A percentile compares a stretch with the other conserved stretches of the same genome.
Conservation (phyloP, 192 early-diverging fungal species). For the Nowakowskiella sp. region DNA sequence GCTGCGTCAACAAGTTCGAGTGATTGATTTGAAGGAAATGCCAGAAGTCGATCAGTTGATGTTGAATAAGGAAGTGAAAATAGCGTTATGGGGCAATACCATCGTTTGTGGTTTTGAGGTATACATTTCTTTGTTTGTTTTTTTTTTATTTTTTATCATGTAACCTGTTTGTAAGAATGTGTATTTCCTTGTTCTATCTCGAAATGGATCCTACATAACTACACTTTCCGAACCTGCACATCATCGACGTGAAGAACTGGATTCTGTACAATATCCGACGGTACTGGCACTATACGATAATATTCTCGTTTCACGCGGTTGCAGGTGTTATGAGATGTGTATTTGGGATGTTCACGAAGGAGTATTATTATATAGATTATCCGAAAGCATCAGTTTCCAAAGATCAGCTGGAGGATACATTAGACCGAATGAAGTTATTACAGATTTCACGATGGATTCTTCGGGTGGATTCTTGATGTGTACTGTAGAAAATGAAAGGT, state of each 20-base stretch:
- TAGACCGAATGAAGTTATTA: conserved; percentile 22
- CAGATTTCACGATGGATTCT: conserved; percentile 25
- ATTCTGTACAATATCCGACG: conserved; percentile 22
- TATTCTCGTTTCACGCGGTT: conserved; percentile 22
- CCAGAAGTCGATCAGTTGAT: conserved; percentile 13
- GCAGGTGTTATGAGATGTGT: conserved; percentile 26
- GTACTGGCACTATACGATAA: conserved; percentile 23
- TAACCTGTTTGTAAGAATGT: conserved; percentile 15
- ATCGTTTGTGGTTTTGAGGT: conserved; percentile 36
- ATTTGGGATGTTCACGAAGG: conserved; percentile 20
- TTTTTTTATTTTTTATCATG: conserved; percentile 1
- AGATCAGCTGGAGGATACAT: conserved; percentile 3
- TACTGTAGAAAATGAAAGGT: conserved; percentile 21
- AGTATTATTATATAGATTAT: conserved; percentile 21
- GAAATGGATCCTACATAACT: neutral
- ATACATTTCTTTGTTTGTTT: neutral
- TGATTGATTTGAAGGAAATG: conserved; percentile 16
- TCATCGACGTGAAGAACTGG: conserved; percentile 18
- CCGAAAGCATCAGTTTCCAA: conserved; percentile 14
- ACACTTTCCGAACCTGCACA: conserved; percentile 11
- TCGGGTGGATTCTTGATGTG: conserved; percentile 17
- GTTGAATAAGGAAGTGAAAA: conserved; percentile 23
- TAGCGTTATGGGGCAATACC: conserved; percentile 16
- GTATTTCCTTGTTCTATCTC: conserved; percentile 17
- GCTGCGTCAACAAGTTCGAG: neutral